Percentiles rank a stretch among this genome's conserved stretches.
These are phyloP conservation scores for Penicillium sp. DNA, from an alignment of 2,329 filamentous ascomycete genomes.

Conservation along the genomic window DNA sequence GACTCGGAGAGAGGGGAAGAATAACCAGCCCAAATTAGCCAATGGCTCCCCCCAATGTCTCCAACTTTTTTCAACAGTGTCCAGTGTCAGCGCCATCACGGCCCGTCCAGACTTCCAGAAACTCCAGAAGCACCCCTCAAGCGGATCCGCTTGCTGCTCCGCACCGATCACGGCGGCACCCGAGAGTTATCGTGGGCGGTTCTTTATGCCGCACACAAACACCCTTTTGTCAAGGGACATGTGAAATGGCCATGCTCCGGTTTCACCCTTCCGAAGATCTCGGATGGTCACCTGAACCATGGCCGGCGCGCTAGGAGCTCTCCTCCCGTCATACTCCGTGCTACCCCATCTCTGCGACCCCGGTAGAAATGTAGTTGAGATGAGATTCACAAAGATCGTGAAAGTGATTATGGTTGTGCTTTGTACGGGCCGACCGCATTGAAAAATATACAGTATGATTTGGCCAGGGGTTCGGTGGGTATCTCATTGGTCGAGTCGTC, in stretches of 20 bases:
- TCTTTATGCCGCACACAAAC: background rate
- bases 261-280: slow-evolving; percentile 17
- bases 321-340: background rate
- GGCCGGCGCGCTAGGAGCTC: background rate
- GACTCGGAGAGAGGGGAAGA: slow-evolving; percentile 4
- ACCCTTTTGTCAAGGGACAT: slow-evolving; percentile 6
- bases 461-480: background rate
- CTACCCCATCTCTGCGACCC: background rate
- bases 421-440: too few species aligned
- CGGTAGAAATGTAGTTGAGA: background rate
- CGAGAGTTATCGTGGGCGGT: slow-evolving; percentile 5
- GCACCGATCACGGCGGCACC: slow-evolving; percentile 23
- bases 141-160: slow-evolving; percentile 17
- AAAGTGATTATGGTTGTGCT: too few species aligned
- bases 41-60: slow-evolving; percentile 9
- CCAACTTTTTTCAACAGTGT: slow-evolving; percentile 14
- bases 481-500: slow-evolving; percentile 5
- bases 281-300: slow-evolving; percentile 13
- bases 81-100: too few species aligned
- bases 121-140: slow-evolving; percentile 2
- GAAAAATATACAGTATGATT: background rate
- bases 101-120: background rate
- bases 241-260: slow-evolving; percentile 15
- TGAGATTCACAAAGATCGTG: too few species aligned
- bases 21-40: background rate